These are phyloP conservation scores for Eugenia klotzschiana DNA, from an alignment of 441 rosid genomes.

Conservation along the genomic window DNA sequence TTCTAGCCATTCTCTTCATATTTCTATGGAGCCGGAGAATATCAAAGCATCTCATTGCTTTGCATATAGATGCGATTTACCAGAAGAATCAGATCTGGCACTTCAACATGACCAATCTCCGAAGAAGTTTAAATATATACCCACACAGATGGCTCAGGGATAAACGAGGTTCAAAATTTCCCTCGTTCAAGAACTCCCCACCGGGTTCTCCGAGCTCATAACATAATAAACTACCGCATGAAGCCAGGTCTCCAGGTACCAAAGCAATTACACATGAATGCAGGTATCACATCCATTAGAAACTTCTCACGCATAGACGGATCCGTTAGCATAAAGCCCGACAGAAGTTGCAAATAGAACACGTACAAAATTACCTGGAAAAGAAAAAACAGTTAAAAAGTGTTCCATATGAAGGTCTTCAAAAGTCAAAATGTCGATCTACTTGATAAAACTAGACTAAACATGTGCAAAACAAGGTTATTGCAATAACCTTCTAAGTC, in stretches of 20 bases:
- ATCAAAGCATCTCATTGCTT: not conserved
- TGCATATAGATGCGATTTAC: not conserved
- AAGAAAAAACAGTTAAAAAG: not conserved
- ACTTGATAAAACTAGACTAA: not conserved
- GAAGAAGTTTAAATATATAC: not conserved
- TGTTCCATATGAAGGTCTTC: not conserved
- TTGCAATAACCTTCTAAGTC: not conserved
- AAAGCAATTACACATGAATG: not conserved
- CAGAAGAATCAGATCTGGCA: not conserved
- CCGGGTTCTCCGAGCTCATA: not conserved
- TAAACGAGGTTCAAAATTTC: not conserved
- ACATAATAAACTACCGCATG: not conserved
- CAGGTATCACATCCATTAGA: not conserved
- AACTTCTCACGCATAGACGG: not conserved
- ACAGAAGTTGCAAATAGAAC: not conserved
- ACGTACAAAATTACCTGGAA: not conserved
- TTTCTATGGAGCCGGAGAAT: not conserved
- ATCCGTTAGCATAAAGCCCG: not conserved
- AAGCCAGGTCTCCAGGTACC: not conserved
- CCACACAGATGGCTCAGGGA: not conserved
- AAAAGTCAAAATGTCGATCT: not conserved
- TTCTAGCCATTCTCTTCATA: not conserved
- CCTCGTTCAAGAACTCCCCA: not conserved
- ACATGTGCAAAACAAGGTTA: not conserved
- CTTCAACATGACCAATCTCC: not conserved